phyloP scores from a whole-genome alignment of 345 rosid species.

The Tarenaya hassleriana region DNA sequence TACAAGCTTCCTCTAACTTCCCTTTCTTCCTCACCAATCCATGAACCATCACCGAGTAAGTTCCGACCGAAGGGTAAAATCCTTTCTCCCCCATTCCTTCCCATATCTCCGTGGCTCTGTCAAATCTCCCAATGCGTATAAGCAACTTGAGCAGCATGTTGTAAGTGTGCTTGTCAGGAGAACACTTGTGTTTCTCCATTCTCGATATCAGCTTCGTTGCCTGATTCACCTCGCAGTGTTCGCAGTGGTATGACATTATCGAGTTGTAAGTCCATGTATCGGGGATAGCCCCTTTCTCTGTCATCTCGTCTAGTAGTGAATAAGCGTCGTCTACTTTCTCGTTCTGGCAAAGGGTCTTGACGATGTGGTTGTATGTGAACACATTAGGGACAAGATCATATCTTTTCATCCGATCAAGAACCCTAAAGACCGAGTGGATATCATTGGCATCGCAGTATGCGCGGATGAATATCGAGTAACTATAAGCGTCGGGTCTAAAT shows the following conservation, averaged over 20 bases:
- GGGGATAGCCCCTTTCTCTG: constrained; percentile 41
- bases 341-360: constrained; percentile 63
- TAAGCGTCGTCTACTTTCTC: constrained; percentile 69
- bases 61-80: constrained; percentile 71
- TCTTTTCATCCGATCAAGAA: constrained; percentile 71
- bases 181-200: constrained; percentile 51
- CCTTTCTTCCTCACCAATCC: constrained; percentile 71
- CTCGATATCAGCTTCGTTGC: constrained; percentile 55
- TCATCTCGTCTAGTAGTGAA: constrained; percentile 61
- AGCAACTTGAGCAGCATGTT: constrained; percentile 77
- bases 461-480: constrained; percentile 56
- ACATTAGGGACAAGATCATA: constrained; percentile 59
- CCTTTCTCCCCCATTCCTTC: constrained; percentile 55
- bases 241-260: constrained; percentile 67
- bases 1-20: constrained; percentile 73
- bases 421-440: constrained; percentile 57
- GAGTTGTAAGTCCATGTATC: constrained; percentile 85
- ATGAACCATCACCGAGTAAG: constrained; percentile 78
- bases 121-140: constrained; percentile 68
- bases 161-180: constrained; percentile 62
- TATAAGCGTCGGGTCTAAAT: constrained; percentile 53
- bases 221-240: constrained; percentile 63
- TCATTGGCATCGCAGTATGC: constrained; percentile 56
- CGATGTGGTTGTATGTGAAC: constrained; percentile 66
- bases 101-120: constrained; percentile 63